Evolutionary conservation across 768 basidiomycete genomes (phyloP).

Genomic region (Neoboletus magnificus): DNA sequence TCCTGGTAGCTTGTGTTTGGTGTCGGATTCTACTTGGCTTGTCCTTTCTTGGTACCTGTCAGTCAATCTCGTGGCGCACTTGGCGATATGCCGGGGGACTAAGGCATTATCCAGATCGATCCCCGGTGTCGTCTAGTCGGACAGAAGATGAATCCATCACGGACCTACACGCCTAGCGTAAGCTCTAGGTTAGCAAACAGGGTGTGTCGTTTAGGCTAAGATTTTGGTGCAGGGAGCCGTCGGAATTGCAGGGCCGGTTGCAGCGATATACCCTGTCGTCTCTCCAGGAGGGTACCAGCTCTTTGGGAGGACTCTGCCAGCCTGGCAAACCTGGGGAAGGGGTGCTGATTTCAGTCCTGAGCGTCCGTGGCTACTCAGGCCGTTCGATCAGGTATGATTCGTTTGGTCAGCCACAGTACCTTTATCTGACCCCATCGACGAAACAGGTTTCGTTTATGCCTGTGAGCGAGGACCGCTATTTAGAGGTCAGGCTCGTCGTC

Average conservation of each 20-base stretch:
- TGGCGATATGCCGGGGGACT: neutral
- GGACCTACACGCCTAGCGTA: constrained; percentile 62
- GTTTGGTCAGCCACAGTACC: neutral
- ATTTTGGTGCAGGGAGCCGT: constrained; percentile 50
- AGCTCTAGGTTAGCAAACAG: constrained; percentile 3
- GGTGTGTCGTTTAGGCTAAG: neutral
- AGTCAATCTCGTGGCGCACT: constrained; percentile 28
- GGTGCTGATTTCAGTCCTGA: constrained; percentile 44
- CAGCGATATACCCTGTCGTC: constrained; percentile 63
- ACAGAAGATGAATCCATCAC: constrained; percentile 74
- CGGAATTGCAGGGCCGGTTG: constrained; percentile 64
- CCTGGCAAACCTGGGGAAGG: constrained; percentile 63
- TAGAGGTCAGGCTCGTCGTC: constrained; percentile 34
- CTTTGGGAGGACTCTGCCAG: constrained; percentile 58
- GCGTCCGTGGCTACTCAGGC: constrained; percentile 56
- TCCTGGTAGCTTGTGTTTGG: constrained; percentile 53
- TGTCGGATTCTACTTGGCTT: constrained; percentile 62
- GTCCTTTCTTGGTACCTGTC: constrained; percentile 55
- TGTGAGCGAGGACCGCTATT: constrained; percentile 46
- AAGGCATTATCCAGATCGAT: constrained; percentile 41
- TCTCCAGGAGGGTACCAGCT: constrained; percentile 67
- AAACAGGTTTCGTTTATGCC: constrained; percentile 50
- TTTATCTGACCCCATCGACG: neutral
- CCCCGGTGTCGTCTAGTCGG: constrained; percentile 56
- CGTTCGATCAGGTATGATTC: constrained; percentile 55